Evolutionary conservation across 768 basidiomycete genomes (phyloP).

Genomic region (button mushroom (Agaricus bisporus)): DNA sequence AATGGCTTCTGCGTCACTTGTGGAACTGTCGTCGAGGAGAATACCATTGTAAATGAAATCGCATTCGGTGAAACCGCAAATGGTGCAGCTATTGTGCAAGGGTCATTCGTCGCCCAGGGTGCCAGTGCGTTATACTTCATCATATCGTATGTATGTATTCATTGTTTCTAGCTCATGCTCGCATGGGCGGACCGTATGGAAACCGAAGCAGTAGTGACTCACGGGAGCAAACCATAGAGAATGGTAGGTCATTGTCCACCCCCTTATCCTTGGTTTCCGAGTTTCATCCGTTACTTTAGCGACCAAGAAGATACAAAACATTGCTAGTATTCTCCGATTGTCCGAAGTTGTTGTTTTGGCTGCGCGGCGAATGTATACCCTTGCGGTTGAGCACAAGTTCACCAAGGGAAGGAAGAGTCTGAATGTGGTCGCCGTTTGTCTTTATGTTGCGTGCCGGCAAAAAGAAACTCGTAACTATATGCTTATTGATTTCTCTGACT

Average conservation of each 20-base stretch:
- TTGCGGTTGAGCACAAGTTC: slow-evolving; percentile 92
- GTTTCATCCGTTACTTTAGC: slow-evolving; percentile 37
- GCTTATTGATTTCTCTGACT: slow-evolving; percentile 98
- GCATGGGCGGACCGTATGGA: slow-evolving; percentile 78
- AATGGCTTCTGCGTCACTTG: slow-evolving; percentile 84
- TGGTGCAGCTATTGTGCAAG: slow-evolving; percentile 94
- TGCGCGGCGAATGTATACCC: slow-evolving; percentile 84
- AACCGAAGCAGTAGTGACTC: slow-evolving; percentile 77
- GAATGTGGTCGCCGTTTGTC: slow-evolving; percentile 93
- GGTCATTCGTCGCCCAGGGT: slow-evolving; percentile 85
- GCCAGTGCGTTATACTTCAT: slow-evolving; percentile 58
- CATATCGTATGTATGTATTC: background rate
- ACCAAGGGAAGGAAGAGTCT: slow-evolving; percentile 88
- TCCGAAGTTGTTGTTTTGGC: slow-evolving; percentile 76
- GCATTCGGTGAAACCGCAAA: slow-evolving; percentile 90
- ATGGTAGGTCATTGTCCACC: slow-evolving; percentile 46
- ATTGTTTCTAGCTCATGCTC: slow-evolving; percentile 57
- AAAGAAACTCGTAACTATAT: slow-evolving; percentile 90
- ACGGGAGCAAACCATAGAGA: slow-evolving; percentile 85
- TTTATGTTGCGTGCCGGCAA: slow-evolving; percentile 90
- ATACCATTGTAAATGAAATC: slow-evolving; percentile 89
- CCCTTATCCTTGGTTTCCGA: slow-evolving; percentile 1
- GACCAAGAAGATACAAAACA: slow-evolving; percentile 74
- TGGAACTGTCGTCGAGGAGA: slow-evolving; percentile 89
- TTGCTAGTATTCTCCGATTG: slow-evolving; percentile 71